Evolutionary conservation across 2,329 filamentous ascomycete species (phyloP).

Genomic region (Cladobotryum mycophilum): DNA sequence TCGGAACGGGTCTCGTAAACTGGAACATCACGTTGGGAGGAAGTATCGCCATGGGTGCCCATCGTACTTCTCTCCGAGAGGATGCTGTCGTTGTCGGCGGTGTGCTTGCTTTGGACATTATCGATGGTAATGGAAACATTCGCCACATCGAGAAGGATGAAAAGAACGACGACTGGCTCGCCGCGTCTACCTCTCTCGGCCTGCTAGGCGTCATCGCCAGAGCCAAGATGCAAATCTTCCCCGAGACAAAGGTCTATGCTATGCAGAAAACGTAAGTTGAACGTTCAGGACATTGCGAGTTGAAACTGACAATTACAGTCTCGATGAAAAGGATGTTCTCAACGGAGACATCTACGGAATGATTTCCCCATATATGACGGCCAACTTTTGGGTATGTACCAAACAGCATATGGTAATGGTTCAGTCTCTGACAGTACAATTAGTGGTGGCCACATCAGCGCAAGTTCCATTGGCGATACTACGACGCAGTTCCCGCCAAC

Average conservation of each 20-base stretch:
- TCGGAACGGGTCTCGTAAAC: constrained; percentile 46
- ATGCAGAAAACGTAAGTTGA: constrained; percentile 41
- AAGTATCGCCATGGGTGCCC: constrained; percentile 46
- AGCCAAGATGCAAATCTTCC: constrained; percentile 44
- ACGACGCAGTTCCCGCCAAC: constrained; percentile 38
- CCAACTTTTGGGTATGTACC: constrained; percentile 41
- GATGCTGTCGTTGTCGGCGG: constrained; percentile 45
- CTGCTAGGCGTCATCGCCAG: constrained; percentile 42
- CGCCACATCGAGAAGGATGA: constrained; percentile 36
- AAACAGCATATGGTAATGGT: background rate
- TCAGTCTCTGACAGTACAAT: background rate
- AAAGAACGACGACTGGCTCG: constrained; percentile 42
- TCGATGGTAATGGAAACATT: constrained; percentile 40
- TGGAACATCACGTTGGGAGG: constrained; percentile 49
- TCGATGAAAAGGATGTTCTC: constrained; percentile 41
- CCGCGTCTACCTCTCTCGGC: constrained; percentile 44
- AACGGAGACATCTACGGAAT: constrained; percentile 44
- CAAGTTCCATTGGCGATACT: constrained; percentile 49
- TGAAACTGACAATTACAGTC: constrained; percentile 21
- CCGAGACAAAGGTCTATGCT: constrained; percentile 46
- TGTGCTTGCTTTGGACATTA: constrained; percentile 41
- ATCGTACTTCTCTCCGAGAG: constrained; percentile 41
- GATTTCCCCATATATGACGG: constrained; percentile 44
- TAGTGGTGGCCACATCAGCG: constrained; percentile 47
- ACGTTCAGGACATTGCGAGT: background rate